Evolutionary conservation across 2,329 filamentous ascomycete genomes (phyloP), one percentile per base, ranked within the genome.

Genomic region (Verticillium tricorpus): DNA sequence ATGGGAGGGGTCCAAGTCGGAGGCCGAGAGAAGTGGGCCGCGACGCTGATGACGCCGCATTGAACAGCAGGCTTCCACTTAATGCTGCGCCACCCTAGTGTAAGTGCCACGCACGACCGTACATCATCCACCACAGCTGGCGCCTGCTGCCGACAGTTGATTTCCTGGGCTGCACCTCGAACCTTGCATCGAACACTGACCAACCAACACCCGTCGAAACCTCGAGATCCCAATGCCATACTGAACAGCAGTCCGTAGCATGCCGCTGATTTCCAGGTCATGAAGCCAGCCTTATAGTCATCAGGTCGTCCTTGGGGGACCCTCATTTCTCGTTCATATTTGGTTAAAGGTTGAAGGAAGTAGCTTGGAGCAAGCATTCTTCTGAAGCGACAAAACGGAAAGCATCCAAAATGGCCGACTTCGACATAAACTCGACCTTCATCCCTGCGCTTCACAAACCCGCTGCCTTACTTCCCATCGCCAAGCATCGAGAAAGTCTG

Each of bases 361-460:
- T 28, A 1, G 28, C 5, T 28, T 28, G 28, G 6, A 28, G 28
- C 5, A 28, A 5, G 28, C 28, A 28, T 5, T 28, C 3, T 28
- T 28, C 5, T 5, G 28, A 28, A 5, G 28, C 19, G 22, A 22
- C 45, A 22, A 5, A 9, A 52, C 22, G 12, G 12, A 12, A 19
- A n/a, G 19, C 45, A 52, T 11, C 28, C 45, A 52, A 60, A 56
- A 87, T 86, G 84, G 75, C 81, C 2, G 85, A 88, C 60, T 80
- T 85, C 60, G 82, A 86, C 59, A 71, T 88, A 11, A 77, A 82
- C 64, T 78, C 84, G 56, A 77, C 76, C 19, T 89, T 89, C 67
- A 94, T 97, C 63, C 89, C 92, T 25, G 88, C 92, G 22, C 81
- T 97, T 17, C 91, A 97, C 76, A 97, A 95, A 71, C 93, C 94